A percentile compares a stretch with the other conserved stretches of the same genome.
phyloP scores from a whole-genome alignment of 441 rosid species.

The Populus hybrid region DNA sequence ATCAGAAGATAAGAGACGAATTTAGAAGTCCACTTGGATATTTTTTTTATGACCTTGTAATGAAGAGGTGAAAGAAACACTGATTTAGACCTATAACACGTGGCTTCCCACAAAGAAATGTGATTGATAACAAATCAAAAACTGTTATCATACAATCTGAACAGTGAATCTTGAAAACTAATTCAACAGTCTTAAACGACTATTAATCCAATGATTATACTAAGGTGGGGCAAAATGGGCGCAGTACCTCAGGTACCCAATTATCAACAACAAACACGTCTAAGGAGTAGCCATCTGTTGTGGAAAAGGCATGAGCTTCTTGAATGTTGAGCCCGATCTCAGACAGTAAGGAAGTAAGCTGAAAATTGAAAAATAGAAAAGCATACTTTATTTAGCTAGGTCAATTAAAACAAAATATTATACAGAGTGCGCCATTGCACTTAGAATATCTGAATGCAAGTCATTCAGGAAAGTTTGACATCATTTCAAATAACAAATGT shows the following conservation, averaged over 20 bases:
- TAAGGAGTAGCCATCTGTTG: conserved; percentile 67
- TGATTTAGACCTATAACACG: neutral
- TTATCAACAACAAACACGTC: conserved; percentile 68
- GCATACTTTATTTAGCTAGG: conserved; percentile 1
- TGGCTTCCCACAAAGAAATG: neutral
- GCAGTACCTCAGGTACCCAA: conserved; percentile 47
- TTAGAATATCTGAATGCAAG: neutral
- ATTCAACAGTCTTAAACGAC: conserved; percentile 1
- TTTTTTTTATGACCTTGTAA: neutral
- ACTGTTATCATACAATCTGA: neutral
- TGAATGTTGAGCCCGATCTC: conserved; percentile 69
- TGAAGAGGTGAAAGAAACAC: neutral
- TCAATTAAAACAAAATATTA: conserved; percentile 11
- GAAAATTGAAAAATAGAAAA: conserved; percentile 30
- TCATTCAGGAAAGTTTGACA: neutral
- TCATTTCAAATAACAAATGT: neutral
- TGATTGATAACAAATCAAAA: neutral
- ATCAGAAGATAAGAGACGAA: neutral
- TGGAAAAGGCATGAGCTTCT: conserved; percentile 86
- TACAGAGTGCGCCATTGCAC: neutral
- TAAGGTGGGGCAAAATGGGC: neutral
- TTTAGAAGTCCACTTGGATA: neutral
- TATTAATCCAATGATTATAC: neutral
- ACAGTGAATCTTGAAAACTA: conserved; percentile 4
- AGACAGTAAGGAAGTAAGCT: conserved; percentile 64